Evolutionary conservation across 2,329 filamentous ascomycete genomes (phyloP).

Genomic region (Diplodia scrobiculata): DNA sequence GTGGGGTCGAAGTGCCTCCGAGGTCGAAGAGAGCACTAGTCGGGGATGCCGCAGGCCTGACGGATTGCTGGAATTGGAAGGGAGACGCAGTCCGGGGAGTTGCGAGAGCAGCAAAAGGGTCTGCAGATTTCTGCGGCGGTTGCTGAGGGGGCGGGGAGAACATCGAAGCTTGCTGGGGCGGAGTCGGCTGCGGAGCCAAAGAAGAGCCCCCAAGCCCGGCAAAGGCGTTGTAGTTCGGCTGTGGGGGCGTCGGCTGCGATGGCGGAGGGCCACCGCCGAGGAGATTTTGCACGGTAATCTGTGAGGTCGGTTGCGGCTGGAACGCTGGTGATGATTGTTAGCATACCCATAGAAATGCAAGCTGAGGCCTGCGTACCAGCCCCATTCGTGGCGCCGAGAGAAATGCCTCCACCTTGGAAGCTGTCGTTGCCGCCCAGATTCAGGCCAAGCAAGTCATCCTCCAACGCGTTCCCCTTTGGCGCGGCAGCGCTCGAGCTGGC

Average conservation of each 20-base stretch:
- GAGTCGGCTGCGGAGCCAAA: conserved; percentile 46
- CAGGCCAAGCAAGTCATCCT: conserved; percentile 87
- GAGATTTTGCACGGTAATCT: conserved; percentile 61
- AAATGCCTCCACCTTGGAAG: conserved; percentile 78
- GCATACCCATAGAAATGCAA: conserved; percentile 1
- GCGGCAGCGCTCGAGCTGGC: conserved; percentile 47
- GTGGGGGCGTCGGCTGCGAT: conserved; percentile 49
- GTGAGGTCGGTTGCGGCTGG: conserved; percentile 46
- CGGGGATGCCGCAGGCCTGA: conserved; percentile 40
- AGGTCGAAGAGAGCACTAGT: conserved; percentile 44
- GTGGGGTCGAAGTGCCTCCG: conserved; percentile 33
- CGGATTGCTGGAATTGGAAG: conserved; percentile 52
- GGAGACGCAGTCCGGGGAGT: conserved; percentile 56
- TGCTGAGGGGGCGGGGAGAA: conserved; percentile 45
- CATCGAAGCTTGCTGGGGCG: conserved; percentile 49
- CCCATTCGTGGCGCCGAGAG: conserved; percentile 64
- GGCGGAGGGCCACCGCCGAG: conserved; percentile 48
- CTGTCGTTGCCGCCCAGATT: conserved; percentile 67
- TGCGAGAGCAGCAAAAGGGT: conserved; percentile 63
- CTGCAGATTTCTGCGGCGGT: conserved; percentile 46
- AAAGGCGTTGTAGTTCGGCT: conserved; percentile 61
- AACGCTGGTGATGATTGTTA: conserved; percentile 10
- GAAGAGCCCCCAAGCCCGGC: conserved; percentile 52
- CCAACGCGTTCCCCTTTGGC: conserved; percentile 66
- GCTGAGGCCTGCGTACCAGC: conserved; percentile 33